A percentile compares a stretch with the other conserved stretches of the same genome.
Evolutionary conservation across 2,329 filamentous ascomycete species (phyloP).

Genomic region (Aureobasidium mangrovei): DNA sequence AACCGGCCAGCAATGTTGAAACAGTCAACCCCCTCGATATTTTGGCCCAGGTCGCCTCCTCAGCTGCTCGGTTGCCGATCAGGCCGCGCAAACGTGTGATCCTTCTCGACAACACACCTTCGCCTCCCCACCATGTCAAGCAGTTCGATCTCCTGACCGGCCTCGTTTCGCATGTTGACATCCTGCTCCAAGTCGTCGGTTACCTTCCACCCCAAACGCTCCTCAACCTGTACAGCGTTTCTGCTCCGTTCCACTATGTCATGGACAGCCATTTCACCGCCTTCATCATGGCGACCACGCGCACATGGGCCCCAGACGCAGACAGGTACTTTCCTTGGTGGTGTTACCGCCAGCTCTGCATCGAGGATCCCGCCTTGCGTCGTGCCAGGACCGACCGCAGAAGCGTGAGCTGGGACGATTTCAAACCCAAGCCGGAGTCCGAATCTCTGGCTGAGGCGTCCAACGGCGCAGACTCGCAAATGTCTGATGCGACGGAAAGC

Average conservation of each 20-base stretch:
- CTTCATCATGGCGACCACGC: conserved; percentile 49
- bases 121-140: background rate
- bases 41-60: background rate
- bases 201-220: conserved; percentile 49
- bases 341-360: conserved; percentile 49
- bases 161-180: conserved; percentile 34
- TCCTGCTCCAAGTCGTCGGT: conserved; percentile 48
- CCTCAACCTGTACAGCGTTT: conserved; percentile 56
- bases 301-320: conserved; percentile 46
- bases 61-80: background rate
- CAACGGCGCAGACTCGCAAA: background rate
- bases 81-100: background rate
- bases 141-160: conserved; percentile 28
- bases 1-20: background rate
- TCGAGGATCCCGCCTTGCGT: conserved; percentile 46
- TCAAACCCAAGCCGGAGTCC: background rate
- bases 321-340: conserved; percentile 52
- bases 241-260: conserved; percentile 52
- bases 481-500: background rate
- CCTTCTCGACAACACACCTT: background rate
- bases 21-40: background rate
- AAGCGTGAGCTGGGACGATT: conserved; percentile 10
- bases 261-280: conserved; percentile 52
- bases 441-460: background rate
- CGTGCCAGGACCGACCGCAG: background rate